These are phyloP conservation scores for Orbilia ellipsospora DNA, from an alignment of 2,329 filamentous ascomycete species.

Conservation along the genomic window DNA sequence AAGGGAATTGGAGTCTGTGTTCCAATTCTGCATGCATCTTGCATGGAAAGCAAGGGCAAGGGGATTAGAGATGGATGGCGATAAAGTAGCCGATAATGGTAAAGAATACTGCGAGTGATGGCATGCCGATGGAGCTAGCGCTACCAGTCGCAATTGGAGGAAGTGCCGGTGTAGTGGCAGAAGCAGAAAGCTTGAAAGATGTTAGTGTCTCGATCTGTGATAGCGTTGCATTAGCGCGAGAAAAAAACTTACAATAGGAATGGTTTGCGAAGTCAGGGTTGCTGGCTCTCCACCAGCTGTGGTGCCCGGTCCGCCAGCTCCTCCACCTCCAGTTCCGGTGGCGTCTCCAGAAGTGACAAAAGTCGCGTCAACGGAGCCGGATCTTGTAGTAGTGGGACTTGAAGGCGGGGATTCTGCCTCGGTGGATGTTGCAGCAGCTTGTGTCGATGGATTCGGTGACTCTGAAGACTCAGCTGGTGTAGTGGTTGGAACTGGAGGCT, in stretches of 20 bases:
- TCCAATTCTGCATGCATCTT: slow-evolving; percentile 4
- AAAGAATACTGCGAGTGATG: slow-evolving; percentile 27
- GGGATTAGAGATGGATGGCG: slow-evolving; percentile 39
- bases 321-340: slow-evolving; percentile 16
- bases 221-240: neutral
- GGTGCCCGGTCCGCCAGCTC: slow-evolving; percentile 2
- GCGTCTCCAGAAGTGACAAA: slow-evolving; percentile 16
- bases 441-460: neutral
- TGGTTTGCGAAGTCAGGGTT: neutral
- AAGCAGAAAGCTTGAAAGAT: neutral
- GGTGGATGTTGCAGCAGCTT: neutral
- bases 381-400: neutral
- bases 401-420: neutral
- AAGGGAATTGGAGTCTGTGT: neutral
- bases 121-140: slow-evolving; percentile 31
- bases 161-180: neutral
- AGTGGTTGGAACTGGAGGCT: slow-evolving; percentile 2
- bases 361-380: slow-evolving; percentile 16
- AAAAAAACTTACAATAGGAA: too few relatives aligned
- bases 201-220: slow-evolving; percentile 9
- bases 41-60: slow-evolving; percentile 2
- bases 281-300: slow-evolving; percentile 19
- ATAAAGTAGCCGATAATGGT: slow-evolving; percentile 39
- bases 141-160: slow-evolving; percentile 43
- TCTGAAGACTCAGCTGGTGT: slow-evolving; percentile 6